Conservation (phyloP, 139 green algal genomes). For the Picochlorum sp. region DNA sequence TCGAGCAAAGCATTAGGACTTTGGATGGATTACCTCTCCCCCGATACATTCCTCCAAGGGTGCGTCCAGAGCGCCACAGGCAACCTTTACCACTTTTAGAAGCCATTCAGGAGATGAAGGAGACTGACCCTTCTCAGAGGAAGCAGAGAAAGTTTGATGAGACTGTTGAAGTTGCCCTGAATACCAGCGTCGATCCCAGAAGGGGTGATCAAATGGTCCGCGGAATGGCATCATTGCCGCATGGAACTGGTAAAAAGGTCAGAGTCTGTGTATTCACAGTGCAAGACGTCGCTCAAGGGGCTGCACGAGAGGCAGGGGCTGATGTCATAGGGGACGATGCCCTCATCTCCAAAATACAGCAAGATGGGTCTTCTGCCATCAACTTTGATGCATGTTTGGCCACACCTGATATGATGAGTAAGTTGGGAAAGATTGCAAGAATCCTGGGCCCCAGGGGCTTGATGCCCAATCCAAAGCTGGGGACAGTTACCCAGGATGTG, state of each 20-base stretch:
- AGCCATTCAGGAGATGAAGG: constrained; percentile 10
- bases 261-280: constrained; percentile 80
- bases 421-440: constrained; percentile 58
- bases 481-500: constrained; percentile 73
- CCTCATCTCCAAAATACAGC: constrained; percentile 61
- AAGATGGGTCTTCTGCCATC: constrained; percentile 31
- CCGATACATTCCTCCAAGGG: background rate
- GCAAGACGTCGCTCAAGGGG: constrained; percentile 45
- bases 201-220: constrained; percentile 69
- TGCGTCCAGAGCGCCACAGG: background rate
- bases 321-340: constrained; percentile 73
- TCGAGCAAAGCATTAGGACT: background rate
- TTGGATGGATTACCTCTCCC: constrained; percentile 2
- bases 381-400: constrained; percentile 60
- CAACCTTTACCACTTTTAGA: background rate
- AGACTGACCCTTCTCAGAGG: background rate
- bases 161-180: constrained; percentile 50
- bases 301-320: constrained; percentile 57
- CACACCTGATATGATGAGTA: constrained; percentile 80
- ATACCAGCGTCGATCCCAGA: constrained; percentile 52
- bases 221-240: constrained; percentile 58
- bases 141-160: constrained; percentile 47
- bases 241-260: constrained; percentile 61
- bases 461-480: constrained; percentile 97
- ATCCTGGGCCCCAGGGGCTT: constrained; percentile 85